phyloP scores from a whole-genome alignment of 192 early-diverging fungal genomes.

The Coemansia sp. region DNA sequence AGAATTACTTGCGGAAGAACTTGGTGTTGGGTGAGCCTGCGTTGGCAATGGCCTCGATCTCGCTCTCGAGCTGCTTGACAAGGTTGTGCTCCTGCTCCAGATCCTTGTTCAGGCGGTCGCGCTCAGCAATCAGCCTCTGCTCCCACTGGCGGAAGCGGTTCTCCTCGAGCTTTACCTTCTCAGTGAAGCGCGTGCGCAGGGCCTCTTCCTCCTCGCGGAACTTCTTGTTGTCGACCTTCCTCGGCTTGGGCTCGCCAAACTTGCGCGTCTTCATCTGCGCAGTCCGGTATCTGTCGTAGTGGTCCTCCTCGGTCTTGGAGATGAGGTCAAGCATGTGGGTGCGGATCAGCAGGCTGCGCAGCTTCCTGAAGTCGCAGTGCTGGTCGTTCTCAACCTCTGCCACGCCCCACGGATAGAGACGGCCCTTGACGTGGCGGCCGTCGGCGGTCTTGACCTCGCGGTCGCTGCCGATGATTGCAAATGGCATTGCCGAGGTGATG shows the following conservation, averaged over 20 bases:
- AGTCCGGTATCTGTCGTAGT: constrained; percentile 93
- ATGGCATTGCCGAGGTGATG: constrained; percentile 90
- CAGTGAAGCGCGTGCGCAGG: constrained; percentile 93
- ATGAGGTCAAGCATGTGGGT: constrained; percentile 98
- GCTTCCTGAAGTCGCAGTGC: constrained; percentile 97
- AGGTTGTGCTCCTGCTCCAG: constrained; percentile 91
- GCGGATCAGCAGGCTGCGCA: constrained; percentile 93
- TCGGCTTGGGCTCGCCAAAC: constrained; percentile 81
- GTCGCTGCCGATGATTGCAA: constrained; percentile 91
- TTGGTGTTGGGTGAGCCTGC: constrained; percentile 51
- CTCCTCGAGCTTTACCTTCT: constrained; percentile 97
- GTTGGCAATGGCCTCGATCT: constrained; percentile 58
- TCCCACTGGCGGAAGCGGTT: constrained; percentile 99
- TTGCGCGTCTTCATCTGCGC: constrained; percentile 86
- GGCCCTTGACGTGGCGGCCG: constrained; percentile 89
- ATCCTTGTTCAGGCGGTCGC: constrained; percentile 98
- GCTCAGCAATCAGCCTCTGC: constrained; percentile 89
- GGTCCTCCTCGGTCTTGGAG: constrained; percentile 85
- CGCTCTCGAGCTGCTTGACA: constrained; percentile 91
- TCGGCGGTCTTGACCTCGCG: constrained; percentile 79
- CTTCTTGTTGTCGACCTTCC: constrained; percentile 81
- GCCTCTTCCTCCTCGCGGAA: constrained; percentile 98
- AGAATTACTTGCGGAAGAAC: constrained; percentile 55
- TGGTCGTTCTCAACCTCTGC: constrained; percentile 99
- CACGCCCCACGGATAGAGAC: constrained; percentile 98